Base-by-base conservation (phyloP, 2,329 filamentous ascomycete genomes). In the Microascus cirrosus region DNA sequence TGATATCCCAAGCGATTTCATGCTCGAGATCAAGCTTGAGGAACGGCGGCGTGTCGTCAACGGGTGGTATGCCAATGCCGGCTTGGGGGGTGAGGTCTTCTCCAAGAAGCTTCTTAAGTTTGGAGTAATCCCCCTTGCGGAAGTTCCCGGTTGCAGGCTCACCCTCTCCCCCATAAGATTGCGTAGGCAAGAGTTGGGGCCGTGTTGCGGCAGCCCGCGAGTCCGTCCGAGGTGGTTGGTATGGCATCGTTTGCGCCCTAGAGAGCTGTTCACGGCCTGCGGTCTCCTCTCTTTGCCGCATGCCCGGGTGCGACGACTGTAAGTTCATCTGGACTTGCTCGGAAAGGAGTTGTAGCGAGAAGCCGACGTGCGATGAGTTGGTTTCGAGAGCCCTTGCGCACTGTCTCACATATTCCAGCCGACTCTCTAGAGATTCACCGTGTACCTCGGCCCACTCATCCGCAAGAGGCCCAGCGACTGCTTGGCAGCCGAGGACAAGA, bases 391-490 rank as follows among this genome's bases (percentile, higher is more conserved):
- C 88, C 64, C 87, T 83, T 11, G 86, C 84, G 61, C 90, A 88
- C 59, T 84, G 79, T 56, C 87, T 83, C 59, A 96, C 90, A 61
- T 89, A 86, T 62, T 87, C 88, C 28, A 97, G 73, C 24, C 94
- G 85, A 63, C 90, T 90, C 67, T 96, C 93, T 34, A 99, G 77
- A 8, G 92, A 89, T 68, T 95, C 90, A 1, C 91, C 90, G 51
- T 91, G 85, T n/a, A 92, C 78, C 68, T 96, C 91, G 3, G 92
- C 84, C 94, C 94, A 99, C 72, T 99, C 94, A 68, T 99, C 94
- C 10, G 87, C 89, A 51, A 99, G 73, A 6, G 94, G 94, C 10
- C 90, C 90, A 6, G 91, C 89, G n/a, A 97, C 87, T 25, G 89
- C 85, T 71, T 99, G 94, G 66, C 92, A 96, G 59, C 87, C 85